Evolutionary conservation across 2,329 filamentous ascomycete species (phyloP), one percentile per base, ranked within the genome.

Genomic region (Aspergillus sp.): DNA sequence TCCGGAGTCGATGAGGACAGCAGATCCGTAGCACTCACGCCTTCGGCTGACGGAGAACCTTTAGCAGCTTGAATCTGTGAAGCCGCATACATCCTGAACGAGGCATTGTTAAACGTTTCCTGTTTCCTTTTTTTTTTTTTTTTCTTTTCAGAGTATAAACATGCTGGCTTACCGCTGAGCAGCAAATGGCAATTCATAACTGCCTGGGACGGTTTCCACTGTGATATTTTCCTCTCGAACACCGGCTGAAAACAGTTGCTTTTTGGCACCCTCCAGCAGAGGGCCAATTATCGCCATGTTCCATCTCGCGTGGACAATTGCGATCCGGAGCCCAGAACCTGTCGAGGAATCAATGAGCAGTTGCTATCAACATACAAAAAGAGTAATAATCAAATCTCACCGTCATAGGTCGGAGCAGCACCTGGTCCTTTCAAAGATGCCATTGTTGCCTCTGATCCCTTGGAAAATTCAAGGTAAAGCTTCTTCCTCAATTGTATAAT

Each of bases 291-390:
- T 88, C 57, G 79, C 80, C 56, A 78, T 79, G 75, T 98, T 98
- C 93, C 93, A 98, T 62, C 93, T 84, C 50, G 91, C 91, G 74
- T 97, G 93, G 50, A 98, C 81, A 65, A 98, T 97, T 65, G 87
- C 91, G 66, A 98, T 85, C 65, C 93, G 88, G 55, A 98, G 81
- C 62, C 75, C 77, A 61, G 82, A 82, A 68, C 87, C 86, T 70
- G 45, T 9, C 44, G 20, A 43, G 22, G 5, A 33, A 15, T 23
- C 7, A 19, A 19, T 35, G 12, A 15, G 17, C 32, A 35, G 47
- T 32, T 39, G 30, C 47, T 37, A 46, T 60, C 41, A 55, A 54
- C 44, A 52, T 47, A 39, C 25, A n/a, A 20, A 10, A 22, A 20
- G 15, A 39, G 25, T 13, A 12, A 22, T 19, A 19, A 10, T 39